phyloP scores from a whole-genome alignment of 192 early-diverging fungal genomes.

The Haplosporangium gracile region DNA sequence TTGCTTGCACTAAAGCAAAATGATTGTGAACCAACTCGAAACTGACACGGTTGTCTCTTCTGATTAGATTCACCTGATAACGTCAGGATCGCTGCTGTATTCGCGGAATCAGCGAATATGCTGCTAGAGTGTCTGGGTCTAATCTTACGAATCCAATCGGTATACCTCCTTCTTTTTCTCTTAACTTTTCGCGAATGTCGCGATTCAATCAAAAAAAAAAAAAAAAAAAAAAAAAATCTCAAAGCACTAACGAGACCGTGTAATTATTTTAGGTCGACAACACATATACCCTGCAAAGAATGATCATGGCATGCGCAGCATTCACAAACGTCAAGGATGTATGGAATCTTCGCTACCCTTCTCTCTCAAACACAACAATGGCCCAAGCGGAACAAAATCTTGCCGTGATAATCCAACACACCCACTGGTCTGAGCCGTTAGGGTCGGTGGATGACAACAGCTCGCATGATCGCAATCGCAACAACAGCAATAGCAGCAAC shows the following conservation, averaged over 20 bases:
- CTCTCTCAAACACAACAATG: background rate
- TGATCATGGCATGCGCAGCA: slow-evolving; percentile 44
- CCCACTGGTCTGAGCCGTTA: slow-evolving; percentile 26
- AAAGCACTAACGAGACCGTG: background rate
- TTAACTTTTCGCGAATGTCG: background rate
- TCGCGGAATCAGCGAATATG: background rate
- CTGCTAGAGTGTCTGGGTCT: slow-evolving; percentile 25
- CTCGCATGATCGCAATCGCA: background rate
- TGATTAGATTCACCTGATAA: slow-evolving; percentile 7
- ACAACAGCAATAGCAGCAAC: background rate
- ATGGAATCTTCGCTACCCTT: slow-evolving; percentile 20
- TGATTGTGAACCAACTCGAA: background rate
- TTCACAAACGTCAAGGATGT: slow-evolving; percentile 39
- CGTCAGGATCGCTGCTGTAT: background rate
- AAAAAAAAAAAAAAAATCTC: background rate
- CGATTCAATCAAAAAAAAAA: background rate
- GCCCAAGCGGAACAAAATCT: slow-evolving; percentile 16
- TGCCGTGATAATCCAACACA: slow-evolving; percentile 9
- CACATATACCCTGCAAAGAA: slow-evolving; percentile 32
- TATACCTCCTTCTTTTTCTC: background rate
- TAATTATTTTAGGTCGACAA: slow-evolving; percentile 29
- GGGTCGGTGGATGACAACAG: background rate
- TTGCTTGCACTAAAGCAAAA: too few relatives aligned
- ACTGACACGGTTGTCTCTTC: background rate
- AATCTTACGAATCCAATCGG: slow-evolving; percentile 22